These are phyloP conservation scores for Schizochytrium sp. DNA, from an alignment of 108 stramenopile species.

Conservation along the genomic window DNA sequence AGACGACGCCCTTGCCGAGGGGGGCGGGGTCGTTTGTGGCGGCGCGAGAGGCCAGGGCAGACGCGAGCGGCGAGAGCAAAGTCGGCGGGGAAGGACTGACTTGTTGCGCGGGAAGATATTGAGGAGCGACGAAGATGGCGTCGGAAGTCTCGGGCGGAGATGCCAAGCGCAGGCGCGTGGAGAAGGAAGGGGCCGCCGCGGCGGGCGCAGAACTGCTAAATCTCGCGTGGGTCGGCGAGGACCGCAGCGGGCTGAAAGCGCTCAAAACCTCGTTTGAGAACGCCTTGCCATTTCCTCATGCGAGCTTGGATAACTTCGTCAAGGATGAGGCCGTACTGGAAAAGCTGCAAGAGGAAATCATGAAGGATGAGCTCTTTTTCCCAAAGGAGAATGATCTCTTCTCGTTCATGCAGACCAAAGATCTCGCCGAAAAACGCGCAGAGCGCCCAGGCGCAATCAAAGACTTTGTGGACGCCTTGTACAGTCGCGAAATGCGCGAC, in stretches of 20 bases:
- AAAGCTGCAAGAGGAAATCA: not conserved
- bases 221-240: not conserved
- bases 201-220: not conserved
- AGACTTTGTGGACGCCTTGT: not conserved
- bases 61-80: too few relatives aligned
- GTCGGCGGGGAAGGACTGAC: too few relatives aligned
- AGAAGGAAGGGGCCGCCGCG: not conserved
- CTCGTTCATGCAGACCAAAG: not conserved
- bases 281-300: not conserved
- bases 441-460: not conserved
- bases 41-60: too few relatives aligned
- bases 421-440: not conserved
- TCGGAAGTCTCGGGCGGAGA: not conserved
- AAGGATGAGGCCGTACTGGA: not conserved
- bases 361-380: not conserved
- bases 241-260: not conserved
- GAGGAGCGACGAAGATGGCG: too few relatives aligned
- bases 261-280: not conserved
- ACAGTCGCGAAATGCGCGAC: not conserved
- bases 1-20: too few relatives aligned
- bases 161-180: not conserved
- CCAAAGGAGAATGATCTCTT: constrained; percentile 11
- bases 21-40: too few relatives aligned
- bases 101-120: too few relatives aligned
- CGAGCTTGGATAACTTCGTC: not conserved